A percentile compares a stretch with the other conserved stretches of the same genome.
Conservation (phyloP, 1,139 yeast species). For the Diutina pseudorugosa region DNA sequence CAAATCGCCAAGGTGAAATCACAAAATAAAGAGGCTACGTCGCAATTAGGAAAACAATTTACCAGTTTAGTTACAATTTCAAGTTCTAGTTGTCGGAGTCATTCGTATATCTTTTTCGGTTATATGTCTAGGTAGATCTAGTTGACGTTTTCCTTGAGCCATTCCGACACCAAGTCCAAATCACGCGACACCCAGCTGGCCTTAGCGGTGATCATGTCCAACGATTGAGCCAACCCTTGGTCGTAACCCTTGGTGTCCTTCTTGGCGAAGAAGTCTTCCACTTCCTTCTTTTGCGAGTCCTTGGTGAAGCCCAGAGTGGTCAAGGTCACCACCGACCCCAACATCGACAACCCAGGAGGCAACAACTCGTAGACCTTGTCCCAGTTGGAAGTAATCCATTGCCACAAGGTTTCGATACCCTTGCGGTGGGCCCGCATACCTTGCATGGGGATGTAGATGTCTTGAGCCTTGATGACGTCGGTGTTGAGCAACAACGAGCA, state of each 20-base stretch:
- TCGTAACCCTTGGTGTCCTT: slow-evolving; percentile 65
- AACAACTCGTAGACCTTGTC: slow-evolving; percentile 46
- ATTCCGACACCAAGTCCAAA: slow-evolving; percentile 35
- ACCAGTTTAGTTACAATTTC: too few species aligned
- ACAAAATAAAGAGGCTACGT: too few species aligned
- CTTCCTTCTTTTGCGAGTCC: slow-evolving; percentile 41
- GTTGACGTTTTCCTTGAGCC: slow-evolving; percentile 40
- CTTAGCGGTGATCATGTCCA: slow-evolving; percentile 54
- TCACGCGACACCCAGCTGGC: slow-evolving; percentile 61
- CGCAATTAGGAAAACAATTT: too few species aligned
- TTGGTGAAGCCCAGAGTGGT: slow-evolving; percentile 57
- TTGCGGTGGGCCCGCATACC: slow-evolving; percentile 51
- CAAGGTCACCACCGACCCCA: slow-evolving; percentile 57
- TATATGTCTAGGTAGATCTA: not conserved
- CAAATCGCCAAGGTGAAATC: too few species aligned
- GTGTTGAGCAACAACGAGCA: slow-evolving; percentile 53
- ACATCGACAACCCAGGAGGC: slow-evolving; percentile 76
- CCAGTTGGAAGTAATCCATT: slow-evolving; percentile 75
- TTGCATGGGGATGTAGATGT: slow-evolving; percentile 64
- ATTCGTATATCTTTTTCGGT: too few species aligned
- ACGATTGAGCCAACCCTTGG: slow-evolving; percentile 58
- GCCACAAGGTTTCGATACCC: slow-evolving; percentile 61
- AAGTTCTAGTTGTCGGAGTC: too few species aligned
- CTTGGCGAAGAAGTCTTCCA: slow-evolving; percentile 43
- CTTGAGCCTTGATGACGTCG: slow-evolving; percentile 65